These are phyloP conservation scores for Massarina eburnea DNA, from an alignment of 2,329 filamentous ascomycete species.

Conservation along the genomic window DNA sequence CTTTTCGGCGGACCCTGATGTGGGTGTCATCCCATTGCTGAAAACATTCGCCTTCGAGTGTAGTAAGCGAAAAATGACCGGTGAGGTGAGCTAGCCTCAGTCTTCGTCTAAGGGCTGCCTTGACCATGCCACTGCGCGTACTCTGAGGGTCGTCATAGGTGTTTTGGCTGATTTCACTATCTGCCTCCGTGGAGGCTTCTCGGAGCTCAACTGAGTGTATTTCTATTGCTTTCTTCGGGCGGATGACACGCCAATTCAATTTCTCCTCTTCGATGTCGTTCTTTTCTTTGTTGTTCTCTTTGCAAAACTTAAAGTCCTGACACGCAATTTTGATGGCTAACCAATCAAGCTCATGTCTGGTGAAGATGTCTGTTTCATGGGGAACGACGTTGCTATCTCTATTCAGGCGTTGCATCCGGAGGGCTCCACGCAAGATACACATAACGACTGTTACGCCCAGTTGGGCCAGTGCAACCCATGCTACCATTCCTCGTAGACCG, in stretches of 20 bases:
- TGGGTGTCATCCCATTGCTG: neutral
- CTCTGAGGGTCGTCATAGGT: too few relatives aligned
- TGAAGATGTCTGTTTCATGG: neutral
- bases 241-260: neutral
- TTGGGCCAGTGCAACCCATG: constrained; percentile 40
- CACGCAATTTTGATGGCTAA: constrained; percentile 2
- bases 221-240: too few relatives aligned
- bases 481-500: constrained; percentile 41
- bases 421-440: constrained; percentile 38
- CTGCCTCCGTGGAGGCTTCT: too few relatives aligned
- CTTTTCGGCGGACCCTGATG: neutral
- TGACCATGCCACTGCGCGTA: too few relatives aligned
- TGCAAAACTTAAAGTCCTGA: too few relatives aligned
- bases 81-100: constrained; percentile 1
- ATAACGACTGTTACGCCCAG: constrained; percentile 42
- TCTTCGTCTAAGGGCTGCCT: too few relatives aligned
- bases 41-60: neutral
- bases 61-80: neutral
- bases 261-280: neutral
- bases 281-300: too few relatives aligned
- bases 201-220: neutral
- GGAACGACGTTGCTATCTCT: neutral
- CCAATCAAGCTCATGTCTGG: constrained; percentile 13
- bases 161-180: too few relatives aligned
- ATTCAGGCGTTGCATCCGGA: constrained; percentile 29